Conservation (phyloP, 1,284 basidiomycete species). For the Grifola frondosa region DNA sequence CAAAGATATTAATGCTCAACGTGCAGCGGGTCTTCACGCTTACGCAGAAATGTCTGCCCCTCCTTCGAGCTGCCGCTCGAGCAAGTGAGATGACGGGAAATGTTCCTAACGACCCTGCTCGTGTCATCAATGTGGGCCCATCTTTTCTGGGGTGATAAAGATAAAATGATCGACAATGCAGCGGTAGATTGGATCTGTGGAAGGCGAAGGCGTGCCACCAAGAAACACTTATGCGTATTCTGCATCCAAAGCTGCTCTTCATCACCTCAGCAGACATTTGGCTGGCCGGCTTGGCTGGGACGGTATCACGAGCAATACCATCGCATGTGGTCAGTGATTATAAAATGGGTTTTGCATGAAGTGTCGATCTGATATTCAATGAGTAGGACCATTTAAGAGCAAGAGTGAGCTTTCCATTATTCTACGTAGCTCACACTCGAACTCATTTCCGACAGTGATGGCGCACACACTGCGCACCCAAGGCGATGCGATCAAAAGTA, state of each 20-base stretch:
- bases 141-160: too few species aligned
- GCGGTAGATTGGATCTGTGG: slow-evolving; percentile 59
- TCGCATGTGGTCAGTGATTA: slow-evolving; percentile 51
- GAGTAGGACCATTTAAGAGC: slow-evolving; percentile 45
- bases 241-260: slow-evolving; percentile 54
- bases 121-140: slow-evolving; percentile 53
- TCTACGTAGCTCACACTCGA: slow-evolving; percentile 4
- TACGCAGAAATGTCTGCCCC: slow-evolving; percentile 58
- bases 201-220: slow-evolving; percentile 47
- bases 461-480: slow-evolving; percentile 46
- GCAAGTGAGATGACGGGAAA: slow-evolving; percentile 36
- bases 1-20: slow-evolving; percentile 58
- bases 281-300: slow-evolving; percentile 55
- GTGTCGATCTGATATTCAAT: slow-evolving; percentile 2
- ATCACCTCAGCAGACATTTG: slow-evolving; percentile 58
- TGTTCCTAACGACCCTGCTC: slow-evolving; percentile 42
- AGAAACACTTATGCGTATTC: slow-evolving; percentile 65
- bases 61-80: slow-evolving; percentile 48
- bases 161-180: too few species aligned
- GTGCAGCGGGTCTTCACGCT: slow-evolving; percentile 64
- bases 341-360: too few species aligned
- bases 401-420: slow-evolving; percentile 34
- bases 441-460: slow-evolving; percentile 45
- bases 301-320: slow-evolving; percentile 58
- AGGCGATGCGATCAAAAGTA: slow-evolving; percentile 41